Evolutionary conservation across 345 rosid genomes (phyloP), one percentile per base, ranked within the genome.

Genomic region (Stellera chamaejasme): DNA sequence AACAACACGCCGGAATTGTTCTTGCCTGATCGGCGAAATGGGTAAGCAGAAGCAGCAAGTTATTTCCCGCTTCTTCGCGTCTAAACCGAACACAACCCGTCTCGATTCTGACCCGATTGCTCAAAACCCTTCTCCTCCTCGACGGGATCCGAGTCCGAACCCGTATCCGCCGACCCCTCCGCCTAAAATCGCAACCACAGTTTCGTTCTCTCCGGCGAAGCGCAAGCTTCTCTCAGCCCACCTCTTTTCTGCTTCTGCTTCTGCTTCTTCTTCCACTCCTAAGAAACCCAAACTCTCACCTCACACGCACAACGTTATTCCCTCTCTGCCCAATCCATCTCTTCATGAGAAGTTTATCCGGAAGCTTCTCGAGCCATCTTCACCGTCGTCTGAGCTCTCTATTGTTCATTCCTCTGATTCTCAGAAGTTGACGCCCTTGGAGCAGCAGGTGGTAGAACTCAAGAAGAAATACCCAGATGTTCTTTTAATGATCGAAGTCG

Each of bases 401-500:
- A 32, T 60, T 44, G 12, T 45, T 45, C 27, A 51, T 48, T 25
- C 56, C 73, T 32, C 9, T 5, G 1, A 23, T 19, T 50, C 58
- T 46, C 71, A 51, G 43, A 85, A 83, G 53, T 79, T 77, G 77
- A 92, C 98, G 32, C 98, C 98, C 3, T 58, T 92, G 50, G 98
- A 92, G 43, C 78, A 81, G 26, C 98, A 92, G 52, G 93, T 92
- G 15, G 73, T 86, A 48, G 87, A 84, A 54, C 75, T 92, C 4
- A 92, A 88, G 63, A 61, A 27, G 27, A 78, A 69, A 53, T 69
- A 88, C 53, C 84, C 87, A 0, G 97, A 88, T 48, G 91, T 92
- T 27, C 72, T 92, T 23, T 66, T 92, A 68, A 88, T 92, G 98
- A 73, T 88, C 41, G 96, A 92, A 72, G 98, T 92, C 47, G 98